phyloP scores from a whole-genome alignment of 2,329 filamentous ascomycete genomes.

The Botrytis medusae region DNA sequence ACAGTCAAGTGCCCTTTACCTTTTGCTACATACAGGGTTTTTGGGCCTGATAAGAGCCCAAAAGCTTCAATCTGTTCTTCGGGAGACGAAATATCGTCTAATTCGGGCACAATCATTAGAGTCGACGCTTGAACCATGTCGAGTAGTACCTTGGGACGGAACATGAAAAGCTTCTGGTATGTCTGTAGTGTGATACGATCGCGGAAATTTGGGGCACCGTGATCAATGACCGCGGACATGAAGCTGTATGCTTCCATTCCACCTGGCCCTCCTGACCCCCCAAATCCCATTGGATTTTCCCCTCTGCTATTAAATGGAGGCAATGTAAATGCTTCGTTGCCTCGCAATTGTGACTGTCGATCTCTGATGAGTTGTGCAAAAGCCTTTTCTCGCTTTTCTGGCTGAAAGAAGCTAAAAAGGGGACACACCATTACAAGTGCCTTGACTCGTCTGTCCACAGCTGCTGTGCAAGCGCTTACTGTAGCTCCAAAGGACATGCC shows the following conservation, averaged over 20 bases:
- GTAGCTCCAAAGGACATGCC: not conserved
- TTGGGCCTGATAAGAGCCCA: slow-evolving; percentile 28
- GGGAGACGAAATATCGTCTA: not conserved
- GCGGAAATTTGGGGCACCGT: not conserved
- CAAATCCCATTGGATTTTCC: not conserved
- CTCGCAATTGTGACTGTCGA: slow-evolving; percentile 6
- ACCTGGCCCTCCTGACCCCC: not conserved
- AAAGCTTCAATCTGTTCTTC: not conserved
- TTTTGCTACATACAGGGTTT: slow-evolving; percentile 30
- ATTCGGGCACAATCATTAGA: not conserved
- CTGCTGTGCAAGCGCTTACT: slow-evolving; percentile 41
- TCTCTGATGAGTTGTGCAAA: slow-evolving; percentile 5
- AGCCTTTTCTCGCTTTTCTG: not conserved
- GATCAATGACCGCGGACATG: not conserved
- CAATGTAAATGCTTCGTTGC: not conserved
- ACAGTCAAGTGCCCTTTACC: slow-evolving; percentile 38
- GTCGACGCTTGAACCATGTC: not conserved
- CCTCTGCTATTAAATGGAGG: not conserved
- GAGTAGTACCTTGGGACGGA: not conserved
- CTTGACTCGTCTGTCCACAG: slow-evolving; percentile 43
- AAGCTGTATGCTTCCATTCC: not conserved
- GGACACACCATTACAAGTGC: slow-evolving; percentile 38
- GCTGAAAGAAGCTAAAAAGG: not conserved
- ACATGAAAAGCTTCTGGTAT: slow-evolving; percentile 11
- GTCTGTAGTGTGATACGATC: slow-evolving; percentile 14